Percentiles rank a stretch among this genome's conserved stretches.
These are phyloP conservation scores for Cordyceps javanica DNA, from an alignment of 2,329 filamentous ascomycete genomes.

Conservation along the genomic window DNA sequence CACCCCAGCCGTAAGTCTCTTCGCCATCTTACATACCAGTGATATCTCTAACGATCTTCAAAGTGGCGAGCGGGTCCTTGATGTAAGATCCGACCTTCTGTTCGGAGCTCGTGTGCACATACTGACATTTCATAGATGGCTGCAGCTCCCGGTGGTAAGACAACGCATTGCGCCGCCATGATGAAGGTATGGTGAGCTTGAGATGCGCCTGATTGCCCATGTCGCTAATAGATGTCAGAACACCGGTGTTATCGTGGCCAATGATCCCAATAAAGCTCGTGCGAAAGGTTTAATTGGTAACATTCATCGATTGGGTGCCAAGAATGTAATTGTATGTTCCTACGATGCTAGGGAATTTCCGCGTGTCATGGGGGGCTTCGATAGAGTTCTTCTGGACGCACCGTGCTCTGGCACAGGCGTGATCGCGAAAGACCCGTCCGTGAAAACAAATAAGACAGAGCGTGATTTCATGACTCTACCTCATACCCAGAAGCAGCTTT, in stretches of 20 bases:
- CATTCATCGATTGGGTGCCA: conserved; percentile 87
- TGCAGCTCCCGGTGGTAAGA: conserved; percentile 91
- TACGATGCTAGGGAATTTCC: conserved; percentile 94
- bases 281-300: conserved; percentile 97
- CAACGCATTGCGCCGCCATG: conserved; percentile 88
- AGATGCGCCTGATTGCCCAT: neutral
- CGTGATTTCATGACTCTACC: conserved; percentile 90
- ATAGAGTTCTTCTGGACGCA: conserved; percentile 87
- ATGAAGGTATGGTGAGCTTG: conserved; percentile 51
- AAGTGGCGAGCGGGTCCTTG: conserved; percentile 68
- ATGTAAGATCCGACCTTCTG: conserved; percentile 33
- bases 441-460: conserved; percentile 98
- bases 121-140: conserved; percentile 54
- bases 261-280: conserved; percentile 90
- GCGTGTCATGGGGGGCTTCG: conserved; percentile 89
- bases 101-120: neutral
- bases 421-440: conserved; percentile 91
- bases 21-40: neutral
- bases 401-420: conserved; percentile 96
- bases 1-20: conserved; percentile 68
- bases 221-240: conserved; percentile 41
- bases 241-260: conserved; percentile 90
- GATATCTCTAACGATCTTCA: neutral
- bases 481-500: conserved; percentile 89
- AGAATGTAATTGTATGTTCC: conserved; percentile 92